Conservation (phyloP, 208 protist genomes). For the Leishmania gerbilli region DNA sequence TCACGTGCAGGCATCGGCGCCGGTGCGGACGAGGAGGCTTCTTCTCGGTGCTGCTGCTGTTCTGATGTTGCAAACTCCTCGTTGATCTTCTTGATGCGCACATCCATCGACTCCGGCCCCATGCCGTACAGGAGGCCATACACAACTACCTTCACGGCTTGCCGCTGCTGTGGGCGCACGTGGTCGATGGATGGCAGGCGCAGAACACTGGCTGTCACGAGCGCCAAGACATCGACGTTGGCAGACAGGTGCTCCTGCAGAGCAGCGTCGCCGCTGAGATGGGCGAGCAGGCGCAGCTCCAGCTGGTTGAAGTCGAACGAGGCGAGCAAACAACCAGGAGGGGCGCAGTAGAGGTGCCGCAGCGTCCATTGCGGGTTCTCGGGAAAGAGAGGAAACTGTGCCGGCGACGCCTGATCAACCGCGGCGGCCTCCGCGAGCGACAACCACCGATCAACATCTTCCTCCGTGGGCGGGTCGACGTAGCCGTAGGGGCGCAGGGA, state of each 20-base stretch:
- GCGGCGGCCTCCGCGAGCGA: neutral
- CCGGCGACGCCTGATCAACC: neutral
- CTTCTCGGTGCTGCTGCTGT: neutral
- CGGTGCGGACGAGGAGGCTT: neutral
- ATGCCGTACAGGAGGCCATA: slow-evolving; percentile 92
- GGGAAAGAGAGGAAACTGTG: slow-evolving; percentile 14
- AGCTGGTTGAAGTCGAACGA: slow-evolving; percentile 90
- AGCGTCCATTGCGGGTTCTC: slow-evolving; percentile 59
- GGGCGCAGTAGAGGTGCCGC: slow-evolving; percentile 67
- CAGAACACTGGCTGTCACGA: slow-evolving; percentile 55
- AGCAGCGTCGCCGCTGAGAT: slow-evolving; percentile 62
- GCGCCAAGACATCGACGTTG: slow-evolving; percentile 49
- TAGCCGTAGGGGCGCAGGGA: slow-evolving; percentile 3
- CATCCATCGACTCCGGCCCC: slow-evolving; percentile 67
- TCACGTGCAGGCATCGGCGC: slow-evolving; percentile 31
- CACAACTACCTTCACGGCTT: slow-evolving; percentile 80
- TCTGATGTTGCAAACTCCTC: neutral
- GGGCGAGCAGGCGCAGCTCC: slow-evolving; percentile 80
- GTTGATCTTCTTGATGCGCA: slow-evolving; percentile 28
- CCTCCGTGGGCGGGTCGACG: slow-evolving; percentile 2
- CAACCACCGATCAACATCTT: slow-evolving; percentile 26
- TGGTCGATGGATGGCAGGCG: slow-evolving; percentile 16
- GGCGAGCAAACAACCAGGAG: slow-evolving; percentile 63
- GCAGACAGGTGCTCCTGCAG: slow-evolving; percentile 53
- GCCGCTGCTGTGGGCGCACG: slow-evolving; percentile 51